Conservation (phyloP, 2,329 filamentous ascomycete genomes). For the Colletotrichum nymphaeae region DNA sequence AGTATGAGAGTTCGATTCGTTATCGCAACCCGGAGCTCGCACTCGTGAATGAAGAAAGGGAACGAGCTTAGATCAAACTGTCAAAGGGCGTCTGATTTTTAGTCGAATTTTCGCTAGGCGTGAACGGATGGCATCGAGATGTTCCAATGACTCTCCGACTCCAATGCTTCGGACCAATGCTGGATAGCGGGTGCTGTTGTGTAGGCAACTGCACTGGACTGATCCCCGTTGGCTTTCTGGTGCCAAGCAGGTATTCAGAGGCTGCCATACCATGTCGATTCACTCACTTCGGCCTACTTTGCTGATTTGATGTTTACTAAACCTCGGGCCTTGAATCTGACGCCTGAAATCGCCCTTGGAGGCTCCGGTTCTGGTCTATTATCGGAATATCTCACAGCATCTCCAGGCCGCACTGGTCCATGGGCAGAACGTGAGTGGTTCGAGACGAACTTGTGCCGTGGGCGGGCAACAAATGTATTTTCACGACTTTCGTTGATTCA, state of each 20-base stretch:
- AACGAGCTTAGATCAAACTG: not conserved
- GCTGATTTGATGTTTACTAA: not conserved
- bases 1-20: not conserved
- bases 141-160: not conserved
- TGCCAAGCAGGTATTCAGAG: not conserved
- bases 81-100: not conserved
- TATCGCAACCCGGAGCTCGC: not conserved
- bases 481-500: not conserved
- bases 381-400: too few species aligned
- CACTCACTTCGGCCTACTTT: not conserved
- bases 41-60: not conserved
- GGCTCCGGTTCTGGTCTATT: too few species aligned
- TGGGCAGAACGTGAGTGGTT: too few species aligned
- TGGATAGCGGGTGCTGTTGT: not conserved
- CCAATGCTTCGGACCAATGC: not conserved
- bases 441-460: too few species aligned
- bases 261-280: not conserved
- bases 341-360: too few species aligned
- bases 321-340: too few species aligned
- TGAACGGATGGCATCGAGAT: not conserved
- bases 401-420: too few species aligned
- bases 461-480: too few species aligned
- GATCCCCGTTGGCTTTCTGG: not conserved
- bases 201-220: not conserved
- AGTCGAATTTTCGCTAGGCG: not conserved